Base-by-base conservation (phyloP, 345 rosid genomes). In the Lepidium aucheri region DNA sequence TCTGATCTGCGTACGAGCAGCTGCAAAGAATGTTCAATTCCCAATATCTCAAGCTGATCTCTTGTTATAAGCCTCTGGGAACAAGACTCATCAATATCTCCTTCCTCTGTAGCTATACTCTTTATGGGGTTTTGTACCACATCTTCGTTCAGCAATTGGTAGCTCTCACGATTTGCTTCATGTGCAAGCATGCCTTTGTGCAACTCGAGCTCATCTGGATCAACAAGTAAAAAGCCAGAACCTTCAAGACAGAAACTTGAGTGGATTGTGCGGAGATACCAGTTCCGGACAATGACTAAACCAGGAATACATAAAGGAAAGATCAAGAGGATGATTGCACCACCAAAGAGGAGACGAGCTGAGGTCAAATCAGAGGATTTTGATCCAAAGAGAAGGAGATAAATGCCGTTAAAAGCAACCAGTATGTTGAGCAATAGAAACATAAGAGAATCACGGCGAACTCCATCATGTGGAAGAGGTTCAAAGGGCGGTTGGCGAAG, bases 401-500 rank as follows among this genome's bases (percentile, higher is more conserved):
- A 93, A 40, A 90, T 60, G 38, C 97, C 98, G 0, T 88, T 93
- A 39, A 90, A 54, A 18, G 83, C 58, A n/a, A 96, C 97, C 30
- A 88, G 41, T 43, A 83, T 51, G 63, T 93, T 93, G 65, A 93
- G 77, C 14, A 93, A 24, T 17, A 93, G 79, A 73, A 93, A 90
- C 69, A 85, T 78, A 8, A 86, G 40, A 57, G 91, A 82, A 75
- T 90, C 96, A 3, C 94, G 86, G 22, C 83, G 88, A 22, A 81
- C 83, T 13, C 80, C 87, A 45, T 86, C 89, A 0, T 83, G 84
- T 11, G 91, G 74, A 24, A 87, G 94, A 55, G 96, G 92, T 12
- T 83, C 90, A 38, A 90, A 67, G 39, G 87, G 67, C 9, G 96
- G 97, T 43, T 90, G 98, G 35, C 96, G 89, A 67, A 93, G 91